Evolutionary conservation across 2,329 filamentous ascomycete species (phyloP), one percentile per base, ranked within the genome.

Genomic region (Coniosporium uncinatum): DNA sequence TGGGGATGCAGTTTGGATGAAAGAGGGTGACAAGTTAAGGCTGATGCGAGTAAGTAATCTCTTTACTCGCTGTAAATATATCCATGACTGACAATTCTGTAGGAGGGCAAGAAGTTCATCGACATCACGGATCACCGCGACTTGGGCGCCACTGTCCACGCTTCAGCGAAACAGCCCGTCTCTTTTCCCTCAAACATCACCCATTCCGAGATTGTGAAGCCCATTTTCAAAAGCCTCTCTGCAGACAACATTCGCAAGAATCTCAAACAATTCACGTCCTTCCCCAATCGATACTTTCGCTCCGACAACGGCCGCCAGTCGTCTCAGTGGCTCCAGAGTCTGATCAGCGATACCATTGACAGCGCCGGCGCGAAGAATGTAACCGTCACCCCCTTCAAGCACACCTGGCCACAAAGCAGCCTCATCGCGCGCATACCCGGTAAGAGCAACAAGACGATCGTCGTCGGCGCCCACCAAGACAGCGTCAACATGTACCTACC

Each of bases 1-100:
- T 3, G 88, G 86, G 42, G 76, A 91, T 59, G 90, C 83, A 19
- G 71, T 76, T 72, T 93, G 87, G 85, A 83, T 96, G 22, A 94
- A 88, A 0, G 91, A 97, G 55, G 87, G 95, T 27, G 82, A 96
- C 69, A 98, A 97, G 67, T 96, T 91, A 89, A 81, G 83, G 62
- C 69, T 97, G 49, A 83, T 85, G 56, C 76, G 88, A 52, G 89
- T 94, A 75, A 43, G 79, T 66, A 18, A 35, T 22, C 14, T 13
- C 34, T 22, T 35, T 32, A 35, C 20, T 24, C 41, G 11, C 14
- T 4, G 5, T n/a, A 19, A 39, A 31, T 21, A 29, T 3, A 16
- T 31, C 19, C 11, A 20, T 6, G n/a, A n/a, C 14, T 41, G 39
- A 56, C 62, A 29, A 61, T 47, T n/a, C 4, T 46, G 31, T 53